Conservation (phyloP, 495 filamentous ascomycete species). For the Geoglossum glabrum region DNA sequence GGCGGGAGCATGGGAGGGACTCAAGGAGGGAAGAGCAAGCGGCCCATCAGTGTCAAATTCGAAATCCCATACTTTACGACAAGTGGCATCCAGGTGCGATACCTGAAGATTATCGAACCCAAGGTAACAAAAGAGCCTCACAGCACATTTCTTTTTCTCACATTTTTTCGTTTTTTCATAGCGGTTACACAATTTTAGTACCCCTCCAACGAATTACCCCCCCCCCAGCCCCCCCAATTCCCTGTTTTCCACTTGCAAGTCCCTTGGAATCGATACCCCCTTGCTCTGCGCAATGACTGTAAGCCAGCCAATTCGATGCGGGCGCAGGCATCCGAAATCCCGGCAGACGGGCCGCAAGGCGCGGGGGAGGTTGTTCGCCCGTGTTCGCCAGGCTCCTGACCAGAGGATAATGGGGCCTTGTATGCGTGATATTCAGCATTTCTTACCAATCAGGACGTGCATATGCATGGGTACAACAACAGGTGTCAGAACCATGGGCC, state of each 20-base stretch:
- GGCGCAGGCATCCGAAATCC: neutral
- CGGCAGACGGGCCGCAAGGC: too few species aligned
- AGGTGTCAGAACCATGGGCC: too few species aligned
- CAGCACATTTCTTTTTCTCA: slow-evolving; percentile 6
- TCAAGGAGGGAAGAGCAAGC: slow-evolving; percentile 62
- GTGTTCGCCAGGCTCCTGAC: too few species aligned
- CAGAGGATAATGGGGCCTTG: too few species aligned
- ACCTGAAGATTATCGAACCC: slow-evolving; percentile 97
- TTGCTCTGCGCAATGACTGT: neutral
- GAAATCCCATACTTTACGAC: slow-evolving; percentile 99
- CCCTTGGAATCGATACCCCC: neutral
- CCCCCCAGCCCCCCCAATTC: too few species aligned
- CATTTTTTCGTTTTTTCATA: neutral
- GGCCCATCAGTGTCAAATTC: slow-evolving; percentile 96
- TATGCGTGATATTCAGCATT: too few species aligned
- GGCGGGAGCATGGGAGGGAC: slow-evolving; percentile 81
- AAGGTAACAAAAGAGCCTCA: slow-evolving; percentile 55
- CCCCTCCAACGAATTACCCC: too few species aligned
- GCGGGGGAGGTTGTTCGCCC: too few species aligned
- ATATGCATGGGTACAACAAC: too few species aligned
- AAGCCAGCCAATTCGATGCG: neutral
- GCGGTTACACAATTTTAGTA: too few species aligned
- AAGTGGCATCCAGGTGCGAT: slow-evolving; percentile 92
- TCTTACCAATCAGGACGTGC: too few species aligned
- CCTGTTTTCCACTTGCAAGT: neutral